A percentile compares a stretch with the other conserved stretches of the same genome.
These are phyloP conservation scores for Fusarium mangiferae DNA, from an alignment of 2,329 filamentous ascomycete genomes.

Conservation along the genomic window DNA sequence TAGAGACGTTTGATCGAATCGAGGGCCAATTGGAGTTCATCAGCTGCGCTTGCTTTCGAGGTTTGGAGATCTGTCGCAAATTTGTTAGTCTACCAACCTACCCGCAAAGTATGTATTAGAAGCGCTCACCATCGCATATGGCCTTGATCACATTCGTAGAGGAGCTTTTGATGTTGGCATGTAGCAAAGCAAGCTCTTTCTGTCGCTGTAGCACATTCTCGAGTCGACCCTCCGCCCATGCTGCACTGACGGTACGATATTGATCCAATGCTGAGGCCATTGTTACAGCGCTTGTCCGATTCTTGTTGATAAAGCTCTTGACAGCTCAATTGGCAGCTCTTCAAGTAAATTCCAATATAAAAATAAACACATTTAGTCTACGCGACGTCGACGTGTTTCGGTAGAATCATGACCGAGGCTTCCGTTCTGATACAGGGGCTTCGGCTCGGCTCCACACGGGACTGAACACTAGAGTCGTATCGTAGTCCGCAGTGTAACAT, in stretches of 20 bases:
- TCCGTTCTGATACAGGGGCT: background rate
- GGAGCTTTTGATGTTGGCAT: background rate
- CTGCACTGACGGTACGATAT: background rate
- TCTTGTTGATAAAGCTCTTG: no score
- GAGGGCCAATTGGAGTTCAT: background rate
- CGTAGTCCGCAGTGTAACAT: rapidly evolving
- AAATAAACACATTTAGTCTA: background rate
- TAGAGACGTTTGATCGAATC: conserved; percentile 4
- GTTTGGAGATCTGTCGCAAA: background rate
- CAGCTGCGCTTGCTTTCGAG: background rate
- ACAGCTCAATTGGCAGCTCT: rapidly evolving
- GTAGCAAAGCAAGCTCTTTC: conserved; percentile 1
- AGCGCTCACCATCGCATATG: background rate
- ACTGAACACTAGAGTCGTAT: background rate
- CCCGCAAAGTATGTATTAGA: no score
- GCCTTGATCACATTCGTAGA: background rate
- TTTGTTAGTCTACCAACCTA: background rate
- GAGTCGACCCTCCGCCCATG: background rate
- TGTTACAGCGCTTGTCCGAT: conserved; percentile 46
- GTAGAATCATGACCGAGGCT: background rate
- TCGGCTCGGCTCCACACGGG: conserved; percentile 3
- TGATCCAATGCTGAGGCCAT: conserved; percentile 57
- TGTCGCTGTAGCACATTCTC: conserved; percentile 9
- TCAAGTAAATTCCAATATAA: rapidly evolving
- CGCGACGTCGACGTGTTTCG: background rate